phyloP scores from a whole-genome alignment of 2,329 filamentous ascomycete genomes.

The Teratosphaeriaceae sp. region DNA sequence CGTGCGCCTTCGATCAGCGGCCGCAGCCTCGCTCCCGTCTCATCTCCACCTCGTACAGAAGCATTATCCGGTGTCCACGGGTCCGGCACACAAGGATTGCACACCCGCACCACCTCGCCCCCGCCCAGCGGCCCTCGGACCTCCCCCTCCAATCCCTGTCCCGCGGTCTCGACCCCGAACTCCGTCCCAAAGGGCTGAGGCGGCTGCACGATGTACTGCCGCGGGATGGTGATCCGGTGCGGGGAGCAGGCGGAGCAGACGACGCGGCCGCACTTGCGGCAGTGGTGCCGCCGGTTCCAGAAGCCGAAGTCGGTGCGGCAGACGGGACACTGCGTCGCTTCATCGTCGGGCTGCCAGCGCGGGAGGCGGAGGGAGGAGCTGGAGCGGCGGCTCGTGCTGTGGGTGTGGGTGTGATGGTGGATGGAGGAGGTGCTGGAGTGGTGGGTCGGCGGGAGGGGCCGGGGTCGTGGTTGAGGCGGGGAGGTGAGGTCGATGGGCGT shows the following conservation, averaged over 20 bases:
- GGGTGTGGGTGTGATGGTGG: background rate
- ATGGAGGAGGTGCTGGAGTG: background rate
- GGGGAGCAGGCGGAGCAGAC: constrained; percentile 88
- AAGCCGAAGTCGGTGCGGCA: constrained; percentile 74
- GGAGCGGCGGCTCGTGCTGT: background rate
- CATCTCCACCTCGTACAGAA: background rate
- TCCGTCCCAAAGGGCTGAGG: constrained; percentile 33
- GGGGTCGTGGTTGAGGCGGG: constrained; percentile 9
- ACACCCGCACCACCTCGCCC: constrained; percentile 62
- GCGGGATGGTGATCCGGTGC: constrained; percentile 88
- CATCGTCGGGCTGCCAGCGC: constrained; percentile 81
- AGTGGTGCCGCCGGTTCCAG: constrained; percentile 87
- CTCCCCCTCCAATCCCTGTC: constrained; percentile 9
- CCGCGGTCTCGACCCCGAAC: background rate
- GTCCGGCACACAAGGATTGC: constrained; percentile 67
- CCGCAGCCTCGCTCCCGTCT: background rate
- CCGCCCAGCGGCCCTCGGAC: constrained; percentile 50
- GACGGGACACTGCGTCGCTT: constrained; percentile 78
- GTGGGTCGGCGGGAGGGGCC: background rate
- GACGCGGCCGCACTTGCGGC: constrained; percentile 88
- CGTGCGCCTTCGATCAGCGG: constrained; percentile 3
- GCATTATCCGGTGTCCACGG: constrained; percentile 31
- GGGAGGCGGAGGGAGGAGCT: constrained; percentile 51
- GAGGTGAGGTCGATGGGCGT: constrained; percentile 22
- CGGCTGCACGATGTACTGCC: constrained; percentile 84